Evolutionary conservation across 768 basidiomycete genomes (phyloP).

Genomic region (Galerina sulciceps): DNA sequence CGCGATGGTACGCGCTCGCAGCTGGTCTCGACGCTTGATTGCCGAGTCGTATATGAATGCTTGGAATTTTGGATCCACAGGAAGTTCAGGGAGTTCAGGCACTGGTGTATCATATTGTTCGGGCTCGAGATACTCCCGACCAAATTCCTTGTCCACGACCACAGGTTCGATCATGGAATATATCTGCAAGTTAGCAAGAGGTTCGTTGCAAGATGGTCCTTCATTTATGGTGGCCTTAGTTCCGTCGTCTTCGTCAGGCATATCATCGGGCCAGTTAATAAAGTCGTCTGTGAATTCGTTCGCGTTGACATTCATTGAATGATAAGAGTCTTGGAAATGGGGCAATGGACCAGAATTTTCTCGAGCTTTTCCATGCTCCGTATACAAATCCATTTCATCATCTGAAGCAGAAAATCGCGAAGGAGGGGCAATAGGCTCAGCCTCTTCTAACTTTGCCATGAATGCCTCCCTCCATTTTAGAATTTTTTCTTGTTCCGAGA

Average conservation of each 20-base stretch:
- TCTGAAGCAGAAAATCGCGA: constrained; percentile 5
- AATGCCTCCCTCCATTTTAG: constrained; percentile 23
- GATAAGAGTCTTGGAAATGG: background rate
- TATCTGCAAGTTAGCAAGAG: background rate
- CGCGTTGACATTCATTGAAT: background rate
- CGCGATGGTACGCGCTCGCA: background rate
- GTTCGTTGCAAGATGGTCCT: background rate
- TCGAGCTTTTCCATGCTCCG: background rate
- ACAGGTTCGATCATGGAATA: constrained; percentile 1
- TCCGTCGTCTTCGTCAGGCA: constrained; percentile 1
- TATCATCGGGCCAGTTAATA: constrained; percentile 28
- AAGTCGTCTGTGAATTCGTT: constrained; percentile 9
- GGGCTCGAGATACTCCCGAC: constrained; percentile 22
- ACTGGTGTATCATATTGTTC: constrained; percentile 11
- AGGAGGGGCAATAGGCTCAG: constrained; percentile 2
- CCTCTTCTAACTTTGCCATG: constrained; percentile 17
- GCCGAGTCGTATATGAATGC: constrained; percentile 18
- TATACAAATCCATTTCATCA: background rate
- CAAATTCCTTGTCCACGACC: constrained; percentile 13
- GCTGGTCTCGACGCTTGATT: constrained; percentile 7
- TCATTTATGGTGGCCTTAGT: background rate
- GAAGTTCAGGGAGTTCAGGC: constrained; percentile 1
- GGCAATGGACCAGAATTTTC: background rate
- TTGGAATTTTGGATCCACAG: constrained; percentile 13
- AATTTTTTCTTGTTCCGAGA: constrained; percentile 18